Conservation (phyloP, 768 basidiomycete genomes). For the Megacollybia marginata region DNA sequence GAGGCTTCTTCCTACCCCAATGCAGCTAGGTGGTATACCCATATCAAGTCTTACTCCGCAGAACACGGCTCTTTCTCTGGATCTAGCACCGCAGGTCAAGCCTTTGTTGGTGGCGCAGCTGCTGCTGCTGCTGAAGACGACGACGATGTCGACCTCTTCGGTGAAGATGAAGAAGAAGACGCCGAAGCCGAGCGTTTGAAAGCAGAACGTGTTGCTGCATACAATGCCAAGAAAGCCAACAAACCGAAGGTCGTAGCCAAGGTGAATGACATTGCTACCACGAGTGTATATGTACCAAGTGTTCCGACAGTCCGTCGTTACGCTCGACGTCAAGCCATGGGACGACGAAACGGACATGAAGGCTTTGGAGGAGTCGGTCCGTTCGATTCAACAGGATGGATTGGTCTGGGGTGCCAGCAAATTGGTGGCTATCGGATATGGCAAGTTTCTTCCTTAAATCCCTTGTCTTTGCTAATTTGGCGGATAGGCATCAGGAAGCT, state of each 20-base stretch:
- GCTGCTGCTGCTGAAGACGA: slow-evolving; percentile 56
- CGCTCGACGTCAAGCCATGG: slow-evolving; percentile 98
- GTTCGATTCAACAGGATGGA: slow-evolving; percentile 82
- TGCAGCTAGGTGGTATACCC: slow-evolving; percentile 86
- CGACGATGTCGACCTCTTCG: slow-evolving; percentile 82
- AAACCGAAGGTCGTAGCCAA: slow-evolving; percentile 88
- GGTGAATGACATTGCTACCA: slow-evolving; percentile 30
- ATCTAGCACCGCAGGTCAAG: slow-evolving; percentile 74
- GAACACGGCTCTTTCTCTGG: slow-evolving; percentile 79
- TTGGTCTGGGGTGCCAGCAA: slow-evolving; percentile 95
- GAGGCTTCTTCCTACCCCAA: slow-evolving; percentile 60
- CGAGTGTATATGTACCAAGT: slow-evolving; percentile 1
- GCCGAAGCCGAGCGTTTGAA: slow-evolving; percentile 83
- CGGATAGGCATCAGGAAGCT: slow-evolving; percentile 79
- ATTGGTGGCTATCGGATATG: slow-evolving; percentile 86
- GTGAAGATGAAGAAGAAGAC: slow-evolving; percentile 76
- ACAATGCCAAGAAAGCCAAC: slow-evolving; percentile 87
- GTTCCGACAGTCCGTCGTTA: slow-evolving; percentile 79
- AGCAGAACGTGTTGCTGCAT: slow-evolving; percentile 88
- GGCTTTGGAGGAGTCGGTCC: slow-evolving; percentile 74
- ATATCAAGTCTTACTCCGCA: slow-evolving; percentile 80
- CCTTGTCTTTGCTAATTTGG: neutral
- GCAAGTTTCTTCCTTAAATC: slow-evolving; percentile 11
- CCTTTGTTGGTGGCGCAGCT: slow-evolving; percentile 51
- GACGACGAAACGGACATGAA: slow-evolving; percentile 98